Evolutionary conservation across 306 rosid genomes (phyloP).

Genomic region (Trichosanthes cucumerina): DNA sequence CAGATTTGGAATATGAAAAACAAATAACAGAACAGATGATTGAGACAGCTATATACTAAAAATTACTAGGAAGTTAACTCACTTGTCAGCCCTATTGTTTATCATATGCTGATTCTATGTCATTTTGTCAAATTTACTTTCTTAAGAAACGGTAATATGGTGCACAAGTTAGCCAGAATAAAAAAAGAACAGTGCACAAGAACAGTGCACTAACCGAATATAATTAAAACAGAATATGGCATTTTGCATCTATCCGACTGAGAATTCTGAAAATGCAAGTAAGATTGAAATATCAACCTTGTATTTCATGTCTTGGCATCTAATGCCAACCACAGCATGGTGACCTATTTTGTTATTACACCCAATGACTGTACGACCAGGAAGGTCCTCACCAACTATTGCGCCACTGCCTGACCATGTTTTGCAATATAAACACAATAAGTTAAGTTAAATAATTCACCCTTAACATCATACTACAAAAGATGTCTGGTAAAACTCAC

Average conservation of each 20-base stretch:
- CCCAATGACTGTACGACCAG: conserved; percentile 67
- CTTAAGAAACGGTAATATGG: not conserved
- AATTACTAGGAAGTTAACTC: not conserved
- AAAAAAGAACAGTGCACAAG: not conserved
- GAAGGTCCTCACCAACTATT: conserved; percentile 80
- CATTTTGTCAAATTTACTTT: not conserved
- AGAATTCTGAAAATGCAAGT: not conserved
- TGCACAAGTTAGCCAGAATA: not conserved
- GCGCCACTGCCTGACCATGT: conserved; percentile 76
- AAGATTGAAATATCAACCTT: conserved; percentile 35
- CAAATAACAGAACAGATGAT: not conserved
- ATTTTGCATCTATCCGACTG: not conserved
- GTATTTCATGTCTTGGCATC: conserved; percentile 85
- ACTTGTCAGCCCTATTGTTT: not conserved
- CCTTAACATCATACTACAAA: not conserved
- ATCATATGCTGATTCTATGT: not conserved
- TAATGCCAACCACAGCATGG: conserved; percentile 80
- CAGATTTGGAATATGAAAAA: not conserved
- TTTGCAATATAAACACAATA: not conserved
- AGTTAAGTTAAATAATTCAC: not conserved
- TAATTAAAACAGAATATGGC: not conserved
- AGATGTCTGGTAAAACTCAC: not conserved
- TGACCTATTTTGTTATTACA: conserved; percentile 70
- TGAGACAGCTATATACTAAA: not conserved
- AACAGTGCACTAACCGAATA: not conserved